Percentiles rank a stretch among this genome's conserved stretches.
phyloP scores from a whole-genome alignment of 75 land plant species.

The Pinus albicaulis region DNA sequence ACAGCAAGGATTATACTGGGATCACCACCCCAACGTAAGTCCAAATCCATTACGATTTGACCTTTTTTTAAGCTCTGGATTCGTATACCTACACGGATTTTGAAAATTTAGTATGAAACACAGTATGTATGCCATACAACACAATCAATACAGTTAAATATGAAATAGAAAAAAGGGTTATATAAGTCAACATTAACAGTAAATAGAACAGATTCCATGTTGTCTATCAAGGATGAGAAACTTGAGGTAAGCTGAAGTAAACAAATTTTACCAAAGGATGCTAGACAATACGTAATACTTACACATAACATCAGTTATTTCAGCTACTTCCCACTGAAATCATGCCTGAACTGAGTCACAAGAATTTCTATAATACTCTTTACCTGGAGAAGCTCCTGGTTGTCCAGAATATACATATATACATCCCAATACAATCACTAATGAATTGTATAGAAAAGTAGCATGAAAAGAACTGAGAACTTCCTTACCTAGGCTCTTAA shows the following conservation, averaged over 20 bases:
- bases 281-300: conserved; percentile 4
- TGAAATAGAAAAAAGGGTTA: background rate
- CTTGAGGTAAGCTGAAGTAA: too few relatives aligned
- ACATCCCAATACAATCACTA: background rate
- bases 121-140: background rate
- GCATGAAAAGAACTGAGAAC: background rate
- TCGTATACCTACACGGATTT: conserved; percentile 63
- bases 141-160: background rate
- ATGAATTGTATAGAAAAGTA: background rate
- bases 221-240: background rate
- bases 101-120: too few relatives aligned
- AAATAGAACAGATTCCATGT: background rate
- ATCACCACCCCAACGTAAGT: conserved; percentile 96
- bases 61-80: conserved; percentile 82
- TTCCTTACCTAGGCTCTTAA: background rate
- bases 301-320: conserved; percentile 4
- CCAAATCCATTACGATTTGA: conserved; percentile 93
- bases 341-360: background rate
- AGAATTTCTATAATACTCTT: conserved; percentile 1
- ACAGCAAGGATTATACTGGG: conserved; percentile 89
- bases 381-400: background rate
- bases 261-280: background rate
- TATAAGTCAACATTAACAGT: background rate
- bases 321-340: conserved; percentile 1
- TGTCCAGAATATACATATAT: background rate